Evolutionary conservation across 768 basidiomycete species (phyloP).

Genomic region (Mycena vulgaris): DNA sequence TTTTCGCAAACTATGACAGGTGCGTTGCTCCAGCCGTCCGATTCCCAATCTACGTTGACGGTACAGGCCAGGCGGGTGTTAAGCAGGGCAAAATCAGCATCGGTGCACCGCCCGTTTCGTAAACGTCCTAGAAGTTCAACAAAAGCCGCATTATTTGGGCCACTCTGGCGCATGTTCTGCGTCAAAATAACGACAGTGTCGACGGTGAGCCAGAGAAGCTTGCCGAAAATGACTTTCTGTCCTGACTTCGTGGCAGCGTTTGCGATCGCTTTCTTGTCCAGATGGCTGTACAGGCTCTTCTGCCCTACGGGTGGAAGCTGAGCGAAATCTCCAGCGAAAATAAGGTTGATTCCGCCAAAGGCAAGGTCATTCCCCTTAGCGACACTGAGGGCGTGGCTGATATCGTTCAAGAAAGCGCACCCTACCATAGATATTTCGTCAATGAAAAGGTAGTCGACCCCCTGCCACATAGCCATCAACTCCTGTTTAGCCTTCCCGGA

Average conservation of each 20-base stretch:
- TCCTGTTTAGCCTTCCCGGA: background rate
- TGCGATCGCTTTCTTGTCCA: background rate
- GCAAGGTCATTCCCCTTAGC: constrained; percentile 48
- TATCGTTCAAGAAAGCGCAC: constrained; percentile 46
- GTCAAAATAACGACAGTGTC: constrained; percentile 28
- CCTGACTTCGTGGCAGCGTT: background rate
- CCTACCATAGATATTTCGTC: constrained; percentile 60
- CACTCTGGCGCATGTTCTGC: constrained; percentile 22
- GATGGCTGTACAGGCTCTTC: constrained; percentile 8
- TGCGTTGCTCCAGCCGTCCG: constrained; percentile 26
- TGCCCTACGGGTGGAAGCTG: constrained; percentile 57
- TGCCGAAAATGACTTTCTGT: constrained; percentile 16
- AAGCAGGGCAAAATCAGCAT: constrained; percentile 34
- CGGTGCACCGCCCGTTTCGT: constrained; percentile 33
- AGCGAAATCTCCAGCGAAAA: constrained; percentile 60
- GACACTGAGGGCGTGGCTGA: constrained; percentile 50
- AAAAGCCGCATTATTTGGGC: background rate
- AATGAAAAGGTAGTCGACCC: background rate
- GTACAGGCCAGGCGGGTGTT: constrained; percentile 7
- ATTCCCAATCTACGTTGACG: background rate
- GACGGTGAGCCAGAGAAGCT: constrained; percentile 28
- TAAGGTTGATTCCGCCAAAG: constrained; percentile 59
- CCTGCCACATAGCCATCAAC: background rate
- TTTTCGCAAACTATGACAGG: constrained; percentile 45
- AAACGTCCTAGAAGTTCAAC: constrained; percentile 5